Conservation (phyloP, 768 basidiomycete species). For the Leccinellum rugosiceps region DNA sequence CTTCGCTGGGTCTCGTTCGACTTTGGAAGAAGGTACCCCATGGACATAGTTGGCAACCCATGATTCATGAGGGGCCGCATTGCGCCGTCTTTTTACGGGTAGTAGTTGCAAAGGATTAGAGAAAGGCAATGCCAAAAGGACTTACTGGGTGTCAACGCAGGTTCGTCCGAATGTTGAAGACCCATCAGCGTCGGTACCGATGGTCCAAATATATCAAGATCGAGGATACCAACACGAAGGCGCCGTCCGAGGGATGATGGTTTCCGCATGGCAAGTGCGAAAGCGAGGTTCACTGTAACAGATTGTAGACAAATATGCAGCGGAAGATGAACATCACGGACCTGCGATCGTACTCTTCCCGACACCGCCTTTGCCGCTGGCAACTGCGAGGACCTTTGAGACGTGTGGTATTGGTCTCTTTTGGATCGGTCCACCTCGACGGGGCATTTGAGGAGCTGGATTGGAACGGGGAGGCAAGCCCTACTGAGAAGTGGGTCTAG, state of each 20-base stretch:
- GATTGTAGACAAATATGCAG: constrained; percentile 3
- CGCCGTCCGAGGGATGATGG: constrained; percentile 32
- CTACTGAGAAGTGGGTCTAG: constrained; percentile 25
- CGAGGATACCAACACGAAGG: constrained; percentile 80
- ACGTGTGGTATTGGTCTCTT: constrained; percentile 69
- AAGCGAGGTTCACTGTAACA: constrained; percentile 72
- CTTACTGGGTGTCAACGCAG: constrained; percentile 68
- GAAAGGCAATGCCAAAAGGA: neutral
- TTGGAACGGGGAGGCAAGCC: constrained; percentile 32
- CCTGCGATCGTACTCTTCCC: constrained; percentile 94
- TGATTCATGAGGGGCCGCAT: constrained; percentile 84
- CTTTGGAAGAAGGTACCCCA: constrained; percentile 86
- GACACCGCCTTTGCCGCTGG: constrained; percentile 94
- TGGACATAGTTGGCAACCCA: constrained; percentile 91
- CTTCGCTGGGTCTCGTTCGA: constrained; percentile 44
- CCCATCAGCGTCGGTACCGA: constrained; percentile 94
- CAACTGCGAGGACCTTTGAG: constrained; percentile 76
- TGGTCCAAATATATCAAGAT: constrained; percentile 95
- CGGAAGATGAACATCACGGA: constrained; percentile 31
- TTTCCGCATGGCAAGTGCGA: constrained; percentile 56
- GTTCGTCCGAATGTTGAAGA: constrained; percentile 73
- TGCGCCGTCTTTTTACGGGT: constrained; percentile 53
- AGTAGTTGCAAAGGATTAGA: neutral
- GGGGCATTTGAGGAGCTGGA: constrained; percentile 58
- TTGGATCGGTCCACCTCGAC: constrained; percentile 48